Evolutionary conservation across 225 moss, liverwort and hornwort genomes (phyloP), one percentile per base, ranked within the genome.

Genomic region (Climacium dendroides): DNA sequence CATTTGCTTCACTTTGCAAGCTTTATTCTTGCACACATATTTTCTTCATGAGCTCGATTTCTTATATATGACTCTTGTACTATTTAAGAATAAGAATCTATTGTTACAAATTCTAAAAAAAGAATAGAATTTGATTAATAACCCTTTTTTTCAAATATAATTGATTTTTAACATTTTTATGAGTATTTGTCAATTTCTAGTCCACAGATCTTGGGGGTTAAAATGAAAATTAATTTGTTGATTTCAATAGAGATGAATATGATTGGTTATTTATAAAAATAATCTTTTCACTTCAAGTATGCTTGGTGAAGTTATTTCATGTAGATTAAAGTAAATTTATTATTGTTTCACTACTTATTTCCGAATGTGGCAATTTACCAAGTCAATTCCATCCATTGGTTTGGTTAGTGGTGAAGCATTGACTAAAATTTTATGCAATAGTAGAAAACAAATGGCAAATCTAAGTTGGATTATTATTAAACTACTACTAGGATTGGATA

Each of bases 121-220:
- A 6, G 3, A 43, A 26, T 15, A 5, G n/a, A n/a, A n/a, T n/a
- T n/a, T n/a, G n/a, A 29, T 73, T 6, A 6, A 29, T 17, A 2
- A 2, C 3, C 10, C 2, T 15, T 72, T 13, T 2, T 28, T 9
- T n/a, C 0, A 14, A 1, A 73, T 10, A 18, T 0, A 11, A 19
- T 47, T 47, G 1, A 73, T 73, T 29, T 30, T 11, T 11, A 19
- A 4, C 6, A 73, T 28, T 48, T 47, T 73, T 11, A 4, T 30
- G 1, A 6, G 1, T 19, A 32, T 19, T 74, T 74, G 6, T 32
- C 18, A 32, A 45, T 32, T 48, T 74, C n/a, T n/a, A n/a, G n/a
- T n/a, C n/a, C n/a, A n/a, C n/a, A n/a, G 15, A 19, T 32, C 30
- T 32, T 15, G 30, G 0, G 12, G 4, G 18, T 2, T 32, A 30